Conservation (phyloP, 2,329 filamentous ascomycete species). For the Keithomyces neogunnii region DNA sequence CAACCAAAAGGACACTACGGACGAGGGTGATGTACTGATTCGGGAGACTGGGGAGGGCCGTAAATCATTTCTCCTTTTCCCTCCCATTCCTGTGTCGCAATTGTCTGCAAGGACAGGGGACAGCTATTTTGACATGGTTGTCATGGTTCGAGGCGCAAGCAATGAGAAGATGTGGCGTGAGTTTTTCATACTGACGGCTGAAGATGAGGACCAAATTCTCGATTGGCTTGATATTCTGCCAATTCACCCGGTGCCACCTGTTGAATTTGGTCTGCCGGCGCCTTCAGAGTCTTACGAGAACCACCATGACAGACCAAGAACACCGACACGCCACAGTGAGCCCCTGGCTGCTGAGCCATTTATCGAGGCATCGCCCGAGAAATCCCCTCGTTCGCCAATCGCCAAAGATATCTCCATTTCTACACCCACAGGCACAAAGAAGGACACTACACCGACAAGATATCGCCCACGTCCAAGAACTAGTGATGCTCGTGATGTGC, state of each 20-base stretch:
- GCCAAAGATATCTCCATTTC: conserved; percentile 8
- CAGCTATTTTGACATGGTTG: conserved; percentile 59
- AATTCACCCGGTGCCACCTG: conserved; percentile 39
- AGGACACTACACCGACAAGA: conserved; percentile 14
- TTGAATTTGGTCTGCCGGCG: conserved; percentile 18
- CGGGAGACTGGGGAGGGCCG: conserved; percentile 76
- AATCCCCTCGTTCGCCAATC: conserved; percentile 13
- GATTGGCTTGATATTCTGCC: conserved; percentile 85
- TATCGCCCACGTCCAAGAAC: conserved; percentile 13
- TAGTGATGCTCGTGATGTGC: not conserved
- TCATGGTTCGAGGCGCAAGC: conserved; percentile 73
- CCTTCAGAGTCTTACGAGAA: conserved; percentile 23
- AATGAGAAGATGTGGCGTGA: conserved; percentile 72
- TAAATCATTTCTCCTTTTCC: conserved; percentile 76
- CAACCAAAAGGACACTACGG: conserved; percentile 56
- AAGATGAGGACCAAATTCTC: conserved; percentile 65
- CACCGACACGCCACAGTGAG: conserved; percentile 23
- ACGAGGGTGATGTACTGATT: conserved; percentile 78
- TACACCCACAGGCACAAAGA: conserved; percentile 13
- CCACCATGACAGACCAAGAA: conserved; percentile 9
- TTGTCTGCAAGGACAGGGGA: conserved; percentile 77
- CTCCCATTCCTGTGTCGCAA: conserved; percentile 65
- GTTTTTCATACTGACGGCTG: conserved; percentile 66
- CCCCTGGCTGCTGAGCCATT: conserved; percentile 4
- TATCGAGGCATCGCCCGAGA: conserved; percentile 14